phyloP scores from a whole-genome alignment of 2,329 filamentous ascomycete genomes.

The Pseudogymnoascus sp. region DNA sequence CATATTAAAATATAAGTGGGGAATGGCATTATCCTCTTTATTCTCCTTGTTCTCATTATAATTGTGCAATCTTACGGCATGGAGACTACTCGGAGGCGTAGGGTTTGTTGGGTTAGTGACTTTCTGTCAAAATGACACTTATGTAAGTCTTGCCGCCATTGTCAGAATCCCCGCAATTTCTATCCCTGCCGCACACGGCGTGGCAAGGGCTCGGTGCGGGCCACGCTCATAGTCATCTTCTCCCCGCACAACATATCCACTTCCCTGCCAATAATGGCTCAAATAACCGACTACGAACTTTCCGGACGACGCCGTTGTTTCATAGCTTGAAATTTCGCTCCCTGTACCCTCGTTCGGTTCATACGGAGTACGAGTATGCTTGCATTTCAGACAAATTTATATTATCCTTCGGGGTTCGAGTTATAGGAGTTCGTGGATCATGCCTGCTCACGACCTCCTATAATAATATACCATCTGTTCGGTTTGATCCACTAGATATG shows the following conservation, averaged over 20 bases:
- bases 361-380: background rate
- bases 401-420: background rate
- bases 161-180: background rate
- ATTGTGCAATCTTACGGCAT: conserved; percentile 19
- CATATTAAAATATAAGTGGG: background rate
- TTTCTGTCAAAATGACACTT: background rate
- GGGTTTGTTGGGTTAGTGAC: background rate
- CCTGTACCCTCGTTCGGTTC: background rate
- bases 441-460: background rate
- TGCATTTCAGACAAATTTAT: background rate
- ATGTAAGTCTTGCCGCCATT: background rate
- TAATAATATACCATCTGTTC: background rate
- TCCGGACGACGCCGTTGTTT: conserved; percentile 1
- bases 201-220: background rate
- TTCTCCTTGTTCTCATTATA: conserved; percentile 16
- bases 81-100: background rate
- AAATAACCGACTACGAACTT: background rate
- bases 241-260: conserved; percentile 1
- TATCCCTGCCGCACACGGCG: background rate
- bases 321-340: background rate
- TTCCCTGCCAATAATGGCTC: background rate
- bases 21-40: conserved; percentile 15
- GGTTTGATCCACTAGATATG: background rate
- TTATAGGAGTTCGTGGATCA: background rate
- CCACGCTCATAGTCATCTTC: background rate